phyloP scores from a whole-genome alignment of 768 basidiomycete genomes.

The Panellus pusillus region DNA sequence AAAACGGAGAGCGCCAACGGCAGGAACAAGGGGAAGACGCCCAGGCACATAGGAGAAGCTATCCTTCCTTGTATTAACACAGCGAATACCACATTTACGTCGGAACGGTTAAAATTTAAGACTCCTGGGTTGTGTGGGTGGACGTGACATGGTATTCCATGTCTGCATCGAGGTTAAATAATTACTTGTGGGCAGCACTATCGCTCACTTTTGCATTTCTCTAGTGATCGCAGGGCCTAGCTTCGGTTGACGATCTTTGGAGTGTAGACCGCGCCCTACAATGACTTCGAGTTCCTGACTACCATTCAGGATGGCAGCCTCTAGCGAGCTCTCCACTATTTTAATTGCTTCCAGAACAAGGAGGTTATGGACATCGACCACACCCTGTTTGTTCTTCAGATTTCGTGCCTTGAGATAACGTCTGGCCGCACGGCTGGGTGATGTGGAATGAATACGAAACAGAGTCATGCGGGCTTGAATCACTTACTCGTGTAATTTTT shows the following conservation, averaged over 20 bases:
- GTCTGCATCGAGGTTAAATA: constrained; percentile 38
- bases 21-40: constrained; percentile 24
- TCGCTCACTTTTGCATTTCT: constrained; percentile 63
- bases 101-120: constrained; percentile 47
- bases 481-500: constrained; percentile 35
- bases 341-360: constrained; percentile 47
- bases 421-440: too few relatives aligned
- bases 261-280: constrained; percentile 84
- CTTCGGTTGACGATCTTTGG: constrained; percentile 64
- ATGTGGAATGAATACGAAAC: too few relatives aligned
- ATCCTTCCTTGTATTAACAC: neutral
- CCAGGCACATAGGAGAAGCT: constrained; percentile 2
- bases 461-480: too few relatives aligned
- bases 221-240: constrained; percentile 80
- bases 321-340: constrained; percentile 43
- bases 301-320: constrained; percentile 36
- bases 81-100: constrained; percentile 3
- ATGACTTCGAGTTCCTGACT: constrained; percentile 41
- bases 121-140: constrained; percentile 78
- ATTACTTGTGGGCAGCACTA: neutral
- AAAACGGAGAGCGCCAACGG: constrained; percentile 31
- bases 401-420: constrained; percentile 37
- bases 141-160: constrained; percentile 64
- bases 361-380: constrained; percentile 52
- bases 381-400: constrained; percentile 30